phyloP scores from a whole-genome alignment of 495 filamentous ascomycete species.

The Articulospora tetracladia region DNA sequence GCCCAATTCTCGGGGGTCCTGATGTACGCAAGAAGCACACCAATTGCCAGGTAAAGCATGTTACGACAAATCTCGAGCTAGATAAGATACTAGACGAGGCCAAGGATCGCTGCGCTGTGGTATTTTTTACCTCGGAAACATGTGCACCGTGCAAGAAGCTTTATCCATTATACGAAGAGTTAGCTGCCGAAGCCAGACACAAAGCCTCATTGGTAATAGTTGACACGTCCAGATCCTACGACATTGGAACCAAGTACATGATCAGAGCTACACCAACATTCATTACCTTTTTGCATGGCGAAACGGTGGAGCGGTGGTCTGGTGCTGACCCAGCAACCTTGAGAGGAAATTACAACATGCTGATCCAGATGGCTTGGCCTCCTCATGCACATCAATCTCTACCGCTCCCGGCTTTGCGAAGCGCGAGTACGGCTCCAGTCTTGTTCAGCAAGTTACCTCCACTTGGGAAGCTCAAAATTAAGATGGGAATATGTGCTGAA shows the following conservation, averaged over 20 bases:
- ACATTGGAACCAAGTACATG: constrained; percentile 61
- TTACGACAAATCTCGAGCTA: constrained; percentile 49
- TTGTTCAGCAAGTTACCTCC: constrained; percentile 78
- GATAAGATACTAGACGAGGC: constrained; percentile 55
- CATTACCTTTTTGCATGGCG: constrained; percentile 76
- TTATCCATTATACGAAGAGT: constrained; percentile 77
- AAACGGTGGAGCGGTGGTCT: constrained; percentile 74
- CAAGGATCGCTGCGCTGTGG: constrained; percentile 64
- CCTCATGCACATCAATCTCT: constrained; percentile 71
- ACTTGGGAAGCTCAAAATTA: constrained; percentile 76
- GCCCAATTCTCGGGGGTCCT: constrained; percentile 17
- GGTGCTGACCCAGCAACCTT: constrained; percentile 69
- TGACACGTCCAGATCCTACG: constrained; percentile 64
- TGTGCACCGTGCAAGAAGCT: constrained; percentile 82
- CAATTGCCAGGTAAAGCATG: constrained; percentile 30
- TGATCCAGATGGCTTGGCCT: constrained; percentile 75
- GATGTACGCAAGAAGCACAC: constrained; percentile 2
- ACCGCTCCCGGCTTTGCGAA: constrained; percentile 64
- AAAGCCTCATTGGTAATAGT: constrained; percentile 78
- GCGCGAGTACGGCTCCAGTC: constrained; percentile 58
- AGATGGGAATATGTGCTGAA: constrained; percentile 55
- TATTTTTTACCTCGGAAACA: constrained; percentile 90
- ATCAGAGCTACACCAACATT: constrained; percentile 86
- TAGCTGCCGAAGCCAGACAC: constrained; percentile 70
- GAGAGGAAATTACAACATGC: constrained; percentile 64